phyloP scores from a whole-genome alignment of 495 filamentous ascomycete species.

The Trichoderma erinaceum region DNA sequence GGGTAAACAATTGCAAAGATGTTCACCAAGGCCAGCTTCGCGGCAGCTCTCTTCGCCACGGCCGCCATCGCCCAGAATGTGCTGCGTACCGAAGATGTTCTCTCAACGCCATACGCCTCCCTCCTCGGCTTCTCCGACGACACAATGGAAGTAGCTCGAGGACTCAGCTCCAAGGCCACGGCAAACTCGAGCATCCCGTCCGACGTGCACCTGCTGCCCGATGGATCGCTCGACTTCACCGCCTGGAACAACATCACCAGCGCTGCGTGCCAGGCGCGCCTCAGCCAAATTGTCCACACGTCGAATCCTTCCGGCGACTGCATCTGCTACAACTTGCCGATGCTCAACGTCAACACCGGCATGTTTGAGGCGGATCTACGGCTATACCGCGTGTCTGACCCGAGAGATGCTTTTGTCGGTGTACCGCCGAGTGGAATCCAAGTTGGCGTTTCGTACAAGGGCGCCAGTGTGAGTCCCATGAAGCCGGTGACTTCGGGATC shows the following conservation, averaged over 20 bases:
- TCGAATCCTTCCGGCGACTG: constrained; percentile 65
- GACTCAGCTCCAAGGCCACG: not conserved
- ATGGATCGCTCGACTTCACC: constrained; percentile 35
- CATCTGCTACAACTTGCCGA: constrained; percentile 71
- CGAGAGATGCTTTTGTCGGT: constrained; percentile 51
- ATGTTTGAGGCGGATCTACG: constrained; percentile 66
- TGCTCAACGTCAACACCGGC: constrained; percentile 54
- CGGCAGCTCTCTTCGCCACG: constrained; percentile 7
- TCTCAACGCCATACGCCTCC: constrained; percentile 1
- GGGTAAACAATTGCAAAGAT: not conserved
- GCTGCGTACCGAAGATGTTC: constrained; percentile 9
- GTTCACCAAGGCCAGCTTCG: not conserved
- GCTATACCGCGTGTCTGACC: constrained; percentile 54
- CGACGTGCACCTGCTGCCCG: constrained; percentile 25
- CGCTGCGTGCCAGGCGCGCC: constrained; percentile 44
- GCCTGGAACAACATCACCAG: constrained; percentile 48
- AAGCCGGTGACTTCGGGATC: not conserved
- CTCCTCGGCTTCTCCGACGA: not conserved
- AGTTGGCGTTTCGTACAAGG: constrained; percentile 52
- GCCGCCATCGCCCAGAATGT: not conserved
- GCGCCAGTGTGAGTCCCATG: constrained; percentile 51
- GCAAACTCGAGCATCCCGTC: constrained; percentile 6
- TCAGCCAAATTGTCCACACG: constrained; percentile 41
- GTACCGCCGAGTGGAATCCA: constrained; percentile 50
- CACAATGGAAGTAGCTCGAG: not conserved